phyloP scores from a whole-genome alignment of 2,329 filamentous ascomycete species.

The Xylaria sp. region DNA sequence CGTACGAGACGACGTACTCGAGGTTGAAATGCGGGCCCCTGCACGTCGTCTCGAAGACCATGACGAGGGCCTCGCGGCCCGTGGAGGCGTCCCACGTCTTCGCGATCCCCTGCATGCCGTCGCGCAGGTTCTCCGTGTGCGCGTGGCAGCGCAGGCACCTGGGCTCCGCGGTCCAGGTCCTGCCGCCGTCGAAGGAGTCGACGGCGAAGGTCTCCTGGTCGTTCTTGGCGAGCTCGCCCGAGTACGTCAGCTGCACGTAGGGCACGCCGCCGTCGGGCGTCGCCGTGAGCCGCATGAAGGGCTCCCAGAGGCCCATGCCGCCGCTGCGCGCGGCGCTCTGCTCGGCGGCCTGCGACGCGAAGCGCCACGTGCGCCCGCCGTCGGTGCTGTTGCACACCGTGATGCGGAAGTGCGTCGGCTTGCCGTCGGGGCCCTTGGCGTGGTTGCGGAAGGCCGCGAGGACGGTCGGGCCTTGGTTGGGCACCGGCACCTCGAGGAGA shows the following conservation, averaged over 20 bases:
- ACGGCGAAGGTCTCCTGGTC: slow-evolving; percentile 63
- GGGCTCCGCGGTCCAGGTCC: slow-evolving; percentile 55
- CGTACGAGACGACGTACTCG: slow-evolving; percentile 58
- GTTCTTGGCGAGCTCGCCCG: slow-evolving; percentile 57
- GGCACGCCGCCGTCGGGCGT: slow-evolving; percentile 44
- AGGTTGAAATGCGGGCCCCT: slow-evolving; percentile 54
- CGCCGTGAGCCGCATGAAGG: slow-evolving; percentile 56
- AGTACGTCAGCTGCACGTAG: slow-evolving; percentile 58
- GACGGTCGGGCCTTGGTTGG: slow-evolving; percentile 23
- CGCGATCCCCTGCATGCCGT: slow-evolving; percentile 59
- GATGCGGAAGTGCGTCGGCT: slow-evolving; percentile 58
- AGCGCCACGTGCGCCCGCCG: slow-evolving; percentile 57
- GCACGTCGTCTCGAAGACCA: slow-evolving; percentile 60
- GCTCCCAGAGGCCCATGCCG: slow-evolving; percentile 62
- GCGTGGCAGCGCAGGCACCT: slow-evolving; percentile 54
- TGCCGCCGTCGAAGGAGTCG: slow-evolving; percentile 56
- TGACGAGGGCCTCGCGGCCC: slow-evolving; percentile 52
- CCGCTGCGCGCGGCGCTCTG: slow-evolving; percentile 54
- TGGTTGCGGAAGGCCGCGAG: slow-evolving; percentile 63
- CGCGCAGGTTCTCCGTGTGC: slow-evolving; percentile 52
- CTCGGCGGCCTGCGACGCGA: slow-evolving; percentile 57
- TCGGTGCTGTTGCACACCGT: slow-evolving; percentile 61
- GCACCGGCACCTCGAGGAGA: slow-evolving; percentile 54
- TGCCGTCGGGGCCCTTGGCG: slow-evolving; percentile 48
- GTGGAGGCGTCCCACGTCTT: slow-evolving; percentile 41